phyloP scores from a whole-genome alignment of 208 protist genomes.

The Trypanosoma avium region DNA sequence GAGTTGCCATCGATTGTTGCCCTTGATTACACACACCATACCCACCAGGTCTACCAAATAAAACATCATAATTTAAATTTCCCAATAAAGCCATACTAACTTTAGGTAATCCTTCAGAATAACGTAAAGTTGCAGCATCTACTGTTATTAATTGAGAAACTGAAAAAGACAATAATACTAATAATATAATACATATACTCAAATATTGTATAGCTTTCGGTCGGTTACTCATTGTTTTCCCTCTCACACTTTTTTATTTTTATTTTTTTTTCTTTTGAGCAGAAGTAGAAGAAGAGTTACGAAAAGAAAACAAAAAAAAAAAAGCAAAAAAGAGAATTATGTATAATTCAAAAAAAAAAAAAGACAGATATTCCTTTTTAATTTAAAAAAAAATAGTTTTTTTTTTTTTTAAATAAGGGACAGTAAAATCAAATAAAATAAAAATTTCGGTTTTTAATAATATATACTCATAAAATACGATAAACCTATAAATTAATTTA shows the following conservation, averaged over 20 bases:
- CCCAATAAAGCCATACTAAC: conserved; percentile 36
- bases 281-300: not conserved
- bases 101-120: not conserved
- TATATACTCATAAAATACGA: not conserved
- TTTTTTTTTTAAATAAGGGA: not conserved
- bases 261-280: too few species aligned
- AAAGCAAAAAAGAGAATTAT: conserved; percentile 3
- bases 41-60: conserved; percentile 50
- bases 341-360: not conserved
- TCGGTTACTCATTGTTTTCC: too few species aligned
- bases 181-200: not conserved
- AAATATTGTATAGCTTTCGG: too few species aligned
- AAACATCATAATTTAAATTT: conserved; percentile 77
- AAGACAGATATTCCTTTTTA: not conserved
- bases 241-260: too few species aligned
- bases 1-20: conserved; percentile 31
- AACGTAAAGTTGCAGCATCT: not conserved
- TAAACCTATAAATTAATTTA: conserved; percentile 3
- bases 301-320: conserved; percentile 28
- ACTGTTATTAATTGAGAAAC: not conserved
- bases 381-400: not conserved
- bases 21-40: conserved; percentile 47
- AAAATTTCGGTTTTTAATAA: not conserved
- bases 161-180: not conserved
- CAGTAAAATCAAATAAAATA: not conserved